A percentile compares a stretch with the other conserved stretches of the same genome.
These are phyloP conservation scores for Penicillium chermesinum DNA, from an alignment of 495 filamentous ascomycete genomes.

Conservation along the genomic window DNA sequence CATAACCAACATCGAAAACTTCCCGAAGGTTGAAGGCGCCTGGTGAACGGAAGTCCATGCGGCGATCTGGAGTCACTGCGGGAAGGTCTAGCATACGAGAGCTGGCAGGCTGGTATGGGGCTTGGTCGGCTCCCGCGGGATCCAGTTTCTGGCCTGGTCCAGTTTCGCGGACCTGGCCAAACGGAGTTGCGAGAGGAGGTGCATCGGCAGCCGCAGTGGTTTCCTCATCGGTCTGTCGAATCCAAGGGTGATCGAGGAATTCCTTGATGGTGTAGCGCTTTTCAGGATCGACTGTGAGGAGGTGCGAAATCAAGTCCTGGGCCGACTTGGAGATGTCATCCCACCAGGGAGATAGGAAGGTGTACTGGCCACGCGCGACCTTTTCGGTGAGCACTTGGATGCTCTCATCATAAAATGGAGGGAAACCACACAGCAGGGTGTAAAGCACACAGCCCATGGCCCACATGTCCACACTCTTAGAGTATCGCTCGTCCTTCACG, in stretches of 20 bases:
- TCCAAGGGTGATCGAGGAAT: slow-evolving; percentile 91
- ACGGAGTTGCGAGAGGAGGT: slow-evolving; percentile 69
- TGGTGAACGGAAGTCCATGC: slow-evolving; percentile 92
- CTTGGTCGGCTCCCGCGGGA: slow-evolving; percentile 33
- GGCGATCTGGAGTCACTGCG: slow-evolving; percentile 52
- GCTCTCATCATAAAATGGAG: slow-evolving; percentile 97
- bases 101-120: slow-evolving; percentile 36
- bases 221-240: slow-evolving; percentile 68
- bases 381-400: slow-evolving; percentile 97
- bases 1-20: slow-evolving; percentile 95
- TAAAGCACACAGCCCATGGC: slow-evolving; percentile 95
- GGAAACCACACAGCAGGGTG: slow-evolving; percentile 93
- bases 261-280: slow-evolving; percentile 84
- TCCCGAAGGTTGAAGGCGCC: slow-evolving; percentile 93
- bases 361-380: slow-evolving; percentile 93
- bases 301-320: slow-evolving; percentile 88
- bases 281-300: slow-evolving; percentile 87
- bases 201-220: slow-evolving; percentile 71
- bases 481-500: slow-evolving; percentile 97
- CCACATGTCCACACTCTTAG: slow-evolving; percentile 99
- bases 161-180: slow-evolving; percentile 41
- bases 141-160: slow-evolving; percentile 34
- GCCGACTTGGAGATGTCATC: slow-evolving; percentile 96
- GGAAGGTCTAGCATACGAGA: slow-evolving; percentile 46
- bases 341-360: slow-evolving; percentile 98